phyloP scores from a whole-genome alignment of 2,329 filamentous ascomycete species.

The Curvularia hawaiiensis region DNA sequence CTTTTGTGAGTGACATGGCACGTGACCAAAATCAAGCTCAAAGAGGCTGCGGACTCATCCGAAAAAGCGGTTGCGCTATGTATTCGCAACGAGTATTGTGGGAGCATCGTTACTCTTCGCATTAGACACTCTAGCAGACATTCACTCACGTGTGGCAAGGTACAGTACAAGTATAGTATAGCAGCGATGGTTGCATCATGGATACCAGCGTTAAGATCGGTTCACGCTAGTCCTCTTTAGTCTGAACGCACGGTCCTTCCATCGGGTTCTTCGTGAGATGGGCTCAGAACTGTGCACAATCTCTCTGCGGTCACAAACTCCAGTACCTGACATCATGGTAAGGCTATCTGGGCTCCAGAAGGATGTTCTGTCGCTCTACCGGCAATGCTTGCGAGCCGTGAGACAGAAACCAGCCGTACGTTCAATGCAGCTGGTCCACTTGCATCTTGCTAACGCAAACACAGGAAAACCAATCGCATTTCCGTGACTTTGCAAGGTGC shows the following conservation, averaged over 20 bases:
- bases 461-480: conserved; percentile 64
- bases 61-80: not conserved
- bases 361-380: conserved; percentile 85
- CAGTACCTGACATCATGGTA: conserved; percentile 31
- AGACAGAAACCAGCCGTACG: conserved; percentile 78
- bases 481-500: conserved; percentile 68
- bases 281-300: conserved; percentile 4
- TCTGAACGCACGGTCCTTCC: conserved; percentile 8
- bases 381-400: conserved; percentile 80
- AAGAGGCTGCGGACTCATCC: not conserved
- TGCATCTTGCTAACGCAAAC: conserved; percentile 11
- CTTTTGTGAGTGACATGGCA: not conserved
- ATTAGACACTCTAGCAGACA: not conserved
- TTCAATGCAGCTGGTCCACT: conserved; percentile 4
- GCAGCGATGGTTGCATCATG: conserved; percentile 9
- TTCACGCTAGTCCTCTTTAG: conserved; percentile 10
- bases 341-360: conserved; percentile 86
- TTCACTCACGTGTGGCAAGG: not conserved
- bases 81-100: not conserved
- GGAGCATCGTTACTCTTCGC: not conserved
- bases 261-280: conserved; percentile 1
- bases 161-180: not conserved
- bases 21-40: too few relatives aligned
- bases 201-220: conserved; percentile 7
- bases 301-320: not conserved